Base-by-base conservation (phyloP, 164 flowering plant genomes). In the Macadamia integrifolia region DNA sequence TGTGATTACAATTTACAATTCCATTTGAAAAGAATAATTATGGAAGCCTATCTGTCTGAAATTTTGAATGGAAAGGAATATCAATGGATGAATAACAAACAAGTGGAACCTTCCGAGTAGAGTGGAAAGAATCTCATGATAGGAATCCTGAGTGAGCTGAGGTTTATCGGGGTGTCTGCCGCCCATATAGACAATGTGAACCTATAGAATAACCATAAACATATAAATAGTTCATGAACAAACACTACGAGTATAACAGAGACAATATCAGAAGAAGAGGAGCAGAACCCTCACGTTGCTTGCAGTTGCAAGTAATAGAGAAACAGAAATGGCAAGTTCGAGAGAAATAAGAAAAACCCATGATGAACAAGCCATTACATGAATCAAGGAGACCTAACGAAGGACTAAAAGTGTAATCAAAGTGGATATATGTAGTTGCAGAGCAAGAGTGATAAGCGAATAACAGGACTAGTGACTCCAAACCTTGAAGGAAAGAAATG, bases 161-260 rank as follows among this genome's bases (percentile, higher is more conserved):
- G 81, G 73, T 58, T 80, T 74, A 32, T 74, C 71, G 50, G 75
- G 60, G 43, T 35, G 57, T 65, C 61, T 79, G 35, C 70, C 81
- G 29, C 80, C 84, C 85, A 82, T 71, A 55, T 79, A 80, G 67
- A 80, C 82, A 74, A 80, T 79, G 71, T 82, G 67, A 74, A 77
- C 84, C 84, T 82, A 46, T 35, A 46, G 12, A 46, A 46, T 9
- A 8, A 46, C 50, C 50, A 46, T 1, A 8, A 46, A 46, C 50
- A 35, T 35, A 35, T 2, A 23, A 61, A 7, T 43, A 71, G 13
- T 58, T 29, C 62, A 56, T 53, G 5, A 61, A 61, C 15, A 18
- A 7, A 55, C 9, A 18, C 65, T 49, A 12, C 40, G 48, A 63
- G 48, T 8, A 68, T 48, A 18, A 6, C 50, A 9, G n/a, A 59